phyloP scores from a whole-genome alignment of 495 filamentous ascomycete genomes.

The Geoglossum glabrum region DNA sequence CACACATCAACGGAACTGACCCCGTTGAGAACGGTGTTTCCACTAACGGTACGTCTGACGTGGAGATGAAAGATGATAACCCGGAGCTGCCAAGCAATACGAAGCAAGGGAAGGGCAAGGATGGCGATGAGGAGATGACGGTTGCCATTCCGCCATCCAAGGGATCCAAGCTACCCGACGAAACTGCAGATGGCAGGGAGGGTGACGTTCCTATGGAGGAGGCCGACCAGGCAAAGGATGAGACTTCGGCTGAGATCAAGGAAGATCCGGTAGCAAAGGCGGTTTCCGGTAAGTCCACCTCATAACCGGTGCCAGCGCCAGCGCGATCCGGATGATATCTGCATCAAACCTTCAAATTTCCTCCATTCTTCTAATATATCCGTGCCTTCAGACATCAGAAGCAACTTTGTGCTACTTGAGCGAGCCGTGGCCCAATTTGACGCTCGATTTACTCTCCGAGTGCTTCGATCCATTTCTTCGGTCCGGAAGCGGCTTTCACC shows the following conservation, averaged over 20 bases:
- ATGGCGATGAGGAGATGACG: slow-evolving; percentile 69
- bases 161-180: slow-evolving; percentile 41
- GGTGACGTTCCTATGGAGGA: slow-evolving; percentile 60
- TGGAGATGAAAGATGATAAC: slow-evolving; percentile 66
- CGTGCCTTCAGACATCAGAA: slow-evolving; percentile 56
- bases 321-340: not conserved
- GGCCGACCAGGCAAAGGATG: slow-evolving; percentile 27
- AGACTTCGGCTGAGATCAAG: slow-evolving; percentile 28
- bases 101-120: slow-evolving; percentile 41
- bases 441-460: slow-evolving; percentile 79
- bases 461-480: slow-evolving; percentile 83
- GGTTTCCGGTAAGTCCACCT: slow-evolving; percentile 28
- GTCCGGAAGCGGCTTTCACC: slow-evolving; percentile 76
- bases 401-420: slow-evolving; percentile 77
- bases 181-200: slow-evolving; percentile 38
- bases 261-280: slow-evolving; percentile 44
- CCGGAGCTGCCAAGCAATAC: slow-evolving; percentile 30
- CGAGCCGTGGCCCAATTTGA: slow-evolving; percentile 87
- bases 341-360: not conserved
- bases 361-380: not conserved
- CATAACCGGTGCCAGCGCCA: slow-evolving; percentile 15
- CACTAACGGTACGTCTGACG: slow-evolving; percentile 46
- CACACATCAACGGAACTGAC: slow-evolving; percentile 50
- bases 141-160: slow-evolving; percentile 69
- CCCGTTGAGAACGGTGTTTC: slow-evolving; percentile 49